A percentile compares a stretch with the other conserved stretches of the same genome.
Conservation (phyloP, 768 basidiomycete genomes). For the Termitomyces sp. region DNA sequence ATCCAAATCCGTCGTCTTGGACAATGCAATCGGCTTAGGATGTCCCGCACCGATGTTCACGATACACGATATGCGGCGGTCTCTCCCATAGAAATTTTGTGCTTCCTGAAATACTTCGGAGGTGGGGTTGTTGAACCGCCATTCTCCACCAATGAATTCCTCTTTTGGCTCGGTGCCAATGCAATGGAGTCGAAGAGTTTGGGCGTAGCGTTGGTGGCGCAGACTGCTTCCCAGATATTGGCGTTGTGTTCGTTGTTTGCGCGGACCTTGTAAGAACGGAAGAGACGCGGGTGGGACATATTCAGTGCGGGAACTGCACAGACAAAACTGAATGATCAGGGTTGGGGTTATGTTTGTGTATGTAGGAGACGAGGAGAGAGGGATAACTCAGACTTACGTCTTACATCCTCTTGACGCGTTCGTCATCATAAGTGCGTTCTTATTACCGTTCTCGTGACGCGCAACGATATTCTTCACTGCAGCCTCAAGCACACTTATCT, state of each 20-base stretch:
- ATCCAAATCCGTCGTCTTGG: background rate
- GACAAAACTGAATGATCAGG: slow-evolving; percentile 2
- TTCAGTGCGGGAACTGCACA: slow-evolving; percentile 5
- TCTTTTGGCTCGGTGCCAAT: slow-evolving; percentile 8
- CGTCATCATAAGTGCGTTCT: background rate
- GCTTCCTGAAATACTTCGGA: slow-evolving; percentile 3
- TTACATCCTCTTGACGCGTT: background rate
- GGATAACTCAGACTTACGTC: background rate
- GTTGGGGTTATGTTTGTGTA: no score
- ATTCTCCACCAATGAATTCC: slow-evolving; percentile 8
- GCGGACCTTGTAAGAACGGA: slow-evolving; percentile 9
- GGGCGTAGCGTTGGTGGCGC: slow-evolving; percentile 23
- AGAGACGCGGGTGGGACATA: slow-evolving; percentile 3
- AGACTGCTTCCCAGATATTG: slow-evolving; percentile 25
- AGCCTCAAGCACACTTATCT: background rate
- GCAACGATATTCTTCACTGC: slow-evolving; percentile 1
- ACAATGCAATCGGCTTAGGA: background rate
- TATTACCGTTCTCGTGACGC: background rate
- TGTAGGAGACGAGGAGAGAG: background rate
- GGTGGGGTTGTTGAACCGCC: slow-evolving; percentile 12
- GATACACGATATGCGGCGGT: background rate
- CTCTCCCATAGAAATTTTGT: background rate
- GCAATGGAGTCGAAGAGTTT: slow-evolving; percentile 19
- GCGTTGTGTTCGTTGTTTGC: slow-evolving; percentile 5
- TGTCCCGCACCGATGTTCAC: slow-evolving; percentile 11